Evolutionary conservation across 2,329 filamentous ascomycete genomes (phyloP), one percentile per base, ranked within the genome.

Genomic region (Colletotrichum limetticola): DNA sequence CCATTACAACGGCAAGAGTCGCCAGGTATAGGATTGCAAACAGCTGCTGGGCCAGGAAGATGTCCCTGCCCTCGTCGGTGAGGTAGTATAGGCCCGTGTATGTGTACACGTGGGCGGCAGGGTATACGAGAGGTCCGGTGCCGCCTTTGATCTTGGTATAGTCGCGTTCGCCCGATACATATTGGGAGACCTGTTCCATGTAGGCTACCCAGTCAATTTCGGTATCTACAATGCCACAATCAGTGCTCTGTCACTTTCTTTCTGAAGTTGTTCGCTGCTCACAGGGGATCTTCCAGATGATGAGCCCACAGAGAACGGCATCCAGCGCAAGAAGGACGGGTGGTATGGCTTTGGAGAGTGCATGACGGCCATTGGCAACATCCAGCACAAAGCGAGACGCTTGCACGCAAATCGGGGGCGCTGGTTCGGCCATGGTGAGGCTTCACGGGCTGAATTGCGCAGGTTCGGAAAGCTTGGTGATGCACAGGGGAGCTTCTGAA

Each of bases 151-250:
- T 95, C 71, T 91, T 89, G 74, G 90, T 91, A 82, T 99, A 99
- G 83, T 98, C 93, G 80, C 94, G 91, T 86, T 98, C 95, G 79
- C 97, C 97, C 22, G 90, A 87, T 58, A 95, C 85, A 79, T 93
- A 97, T 77, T 95, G 91, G 53, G 89, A 84, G 57, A 98, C 88
- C 79, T 99, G 97, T 81, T 98, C 90, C 95, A 99, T 98, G 83
- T 99, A 99, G 0, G 97, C 95, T 72, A 89, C 89, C 96, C 96
- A 99, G 84, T 99, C 97, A 79, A 99, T 99, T 83, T 99, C 97
- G 56, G 97, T 99, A 81, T 99, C 97, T 88, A 76, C 56, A 60
- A 57, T n/a, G 28, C 53, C 22, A 52, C 22, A 35, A 35, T 67
- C 57, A 74, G 67, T 56, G 16, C 16, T 42, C 19, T 52, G 16